These are phyloP conservation scores for Sanghuangporus weigelae DNA, from an alignment of 1,284 basidiomycete genomes.

Conservation along the genomic window DNA sequence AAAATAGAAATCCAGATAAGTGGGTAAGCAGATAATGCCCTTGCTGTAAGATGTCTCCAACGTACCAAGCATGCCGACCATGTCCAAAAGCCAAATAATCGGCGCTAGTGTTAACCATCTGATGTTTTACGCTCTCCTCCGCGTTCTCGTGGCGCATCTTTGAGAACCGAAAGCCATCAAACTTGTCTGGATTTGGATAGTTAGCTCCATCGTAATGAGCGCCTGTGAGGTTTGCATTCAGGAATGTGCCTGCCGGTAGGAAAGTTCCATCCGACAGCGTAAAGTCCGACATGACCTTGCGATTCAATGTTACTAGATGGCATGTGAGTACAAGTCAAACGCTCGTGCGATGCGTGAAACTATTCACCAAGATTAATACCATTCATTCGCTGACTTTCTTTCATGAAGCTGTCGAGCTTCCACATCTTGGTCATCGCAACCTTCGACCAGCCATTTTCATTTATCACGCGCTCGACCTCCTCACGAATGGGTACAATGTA, in stretches of 20 bases:
- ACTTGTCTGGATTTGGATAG: conserved; percentile 37
- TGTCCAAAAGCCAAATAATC: conserved; percentile 21
- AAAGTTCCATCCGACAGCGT: conserved; percentile 37
- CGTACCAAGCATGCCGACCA: conserved; percentile 18
- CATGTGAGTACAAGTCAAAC: neutral
- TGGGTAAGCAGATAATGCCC: neutral
- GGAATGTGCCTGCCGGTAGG: conserved; percentile 38
- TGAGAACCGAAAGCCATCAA: conserved; percentile 44
- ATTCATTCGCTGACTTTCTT: conserved; percentile 38
- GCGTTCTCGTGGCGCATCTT: conserved; percentile 30
- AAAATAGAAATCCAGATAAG: neutral
- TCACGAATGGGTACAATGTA: conserved; percentile 39
- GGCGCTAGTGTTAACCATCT: conserved; percentile 24
- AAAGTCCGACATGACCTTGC: conserved; percentile 29
- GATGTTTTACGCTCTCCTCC: conserved; percentile 21
- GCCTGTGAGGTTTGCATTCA: conserved; percentile 37
- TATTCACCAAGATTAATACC: conserved; percentile 25
- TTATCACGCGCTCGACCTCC: conserved; percentile 35
- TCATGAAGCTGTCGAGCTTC: conserved; percentile 46
- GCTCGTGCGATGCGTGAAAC: neutral
- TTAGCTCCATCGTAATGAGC: conserved; percentile 37
- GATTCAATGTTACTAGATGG: conserved; percentile 19
- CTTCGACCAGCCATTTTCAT: conserved; percentile 41
- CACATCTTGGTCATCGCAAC: conserved; percentile 36
- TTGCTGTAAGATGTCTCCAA: neutral